Conservation (phyloP, 345 rosid species). For the Salix suchowensis region DNA sequence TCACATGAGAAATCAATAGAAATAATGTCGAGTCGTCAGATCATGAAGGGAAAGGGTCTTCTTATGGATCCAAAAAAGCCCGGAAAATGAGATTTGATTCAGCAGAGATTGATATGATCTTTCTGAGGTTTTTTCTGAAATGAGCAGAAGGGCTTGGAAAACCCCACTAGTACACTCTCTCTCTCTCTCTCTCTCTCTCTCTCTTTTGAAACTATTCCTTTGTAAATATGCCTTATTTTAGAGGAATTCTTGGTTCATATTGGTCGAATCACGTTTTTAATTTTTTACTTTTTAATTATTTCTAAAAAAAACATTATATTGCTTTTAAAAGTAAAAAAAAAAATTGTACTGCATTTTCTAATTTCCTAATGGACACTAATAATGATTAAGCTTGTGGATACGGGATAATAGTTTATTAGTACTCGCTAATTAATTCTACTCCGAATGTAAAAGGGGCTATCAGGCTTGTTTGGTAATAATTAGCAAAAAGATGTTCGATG, state of each 20-base stretch:
- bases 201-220: background rate
- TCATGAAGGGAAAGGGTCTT: slow-evolving; percentile 7
- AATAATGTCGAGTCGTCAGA: slow-evolving; percentile 15
- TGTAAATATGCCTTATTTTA: background rate
- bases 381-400: background rate
- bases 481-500: no score
- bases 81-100: slow-evolving; percentile 5
- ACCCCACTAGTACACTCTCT: background rate
- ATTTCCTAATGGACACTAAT: no score
- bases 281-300: no score
- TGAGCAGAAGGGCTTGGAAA: background rate
- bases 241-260: background rate
- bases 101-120: background rate
- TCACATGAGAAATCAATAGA: slow-evolving; percentile 36
- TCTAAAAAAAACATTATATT: no score
- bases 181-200: background rate
- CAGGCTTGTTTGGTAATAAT: no score
- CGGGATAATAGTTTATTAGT: background rate
- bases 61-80: background rate
- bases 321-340: no score
- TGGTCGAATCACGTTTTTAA: no score
- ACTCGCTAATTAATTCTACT: background rate
- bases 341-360: no score
- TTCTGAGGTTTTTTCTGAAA: background rate
- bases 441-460: background rate